Evolutionary conservation across 2,329 filamentous ascomycete genomes (phyloP), one percentile per base, ranked within the genome.

Genomic region (Cladophialophora chaetospira): DNA sequence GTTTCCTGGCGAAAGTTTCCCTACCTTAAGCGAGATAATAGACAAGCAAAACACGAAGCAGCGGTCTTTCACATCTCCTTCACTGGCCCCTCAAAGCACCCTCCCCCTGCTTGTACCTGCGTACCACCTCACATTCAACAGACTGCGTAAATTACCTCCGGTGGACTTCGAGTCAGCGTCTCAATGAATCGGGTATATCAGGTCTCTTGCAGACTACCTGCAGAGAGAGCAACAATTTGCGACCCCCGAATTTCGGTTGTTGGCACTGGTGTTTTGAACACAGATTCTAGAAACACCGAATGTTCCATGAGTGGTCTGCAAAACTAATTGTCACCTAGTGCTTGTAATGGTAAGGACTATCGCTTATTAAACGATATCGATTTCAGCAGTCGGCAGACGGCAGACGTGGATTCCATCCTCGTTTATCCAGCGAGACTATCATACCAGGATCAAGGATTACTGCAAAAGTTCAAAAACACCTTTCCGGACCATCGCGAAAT

Each of bases 211-310:
- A 40, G 17, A 21, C 10, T 44, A 5, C 21, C 26, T 10, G 19
- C 6, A 26, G 23, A 13, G 11, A n/a, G 13, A 44, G n/a, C 21
- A 5, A 3, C 23, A 28, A 13, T n/a, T 3, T 9, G 4, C 21
- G 3, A 23, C 6, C 38, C 42, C 42, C 19, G 6, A 44, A 44
- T 44, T 15, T 44, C 42, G 42, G 42, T 21, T 44, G 42, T 9
- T 44, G 3, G 23, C 17, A 25, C 17, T 43, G 17, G 1, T 13
- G 13, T 3, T 23, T 6, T 11, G 40, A 28, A 23, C 2, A 9
- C 42, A 23, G 26, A 28, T 44, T n/a, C 42, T 44, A 44, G 42
- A 44, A 44, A 44, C 42, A 44, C 42, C 10, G 23, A 15, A n/a
- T 17, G 42, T 44, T 44, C 42, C 42, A 44, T 40, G 36, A 21